Evolutionary conservation across 1,284 basidiomycete genomes (phyloP), one percentile per base, ranked within the genome.

Genomic region (Moniliella sp.): DNA sequence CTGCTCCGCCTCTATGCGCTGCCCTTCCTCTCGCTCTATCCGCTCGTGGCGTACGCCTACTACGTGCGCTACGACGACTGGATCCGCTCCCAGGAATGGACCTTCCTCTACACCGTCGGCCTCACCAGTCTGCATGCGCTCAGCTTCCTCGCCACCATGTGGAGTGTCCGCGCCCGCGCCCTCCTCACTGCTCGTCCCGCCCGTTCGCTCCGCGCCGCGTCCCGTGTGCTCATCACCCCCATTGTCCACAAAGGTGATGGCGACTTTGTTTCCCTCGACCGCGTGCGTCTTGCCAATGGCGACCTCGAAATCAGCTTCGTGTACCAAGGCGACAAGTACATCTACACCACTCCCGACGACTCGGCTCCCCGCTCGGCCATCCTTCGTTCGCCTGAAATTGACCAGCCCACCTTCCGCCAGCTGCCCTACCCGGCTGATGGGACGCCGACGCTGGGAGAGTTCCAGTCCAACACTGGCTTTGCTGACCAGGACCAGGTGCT

Each of bases 291-390:
- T 14, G 33, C 43, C 27, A 37, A 46, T 30, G 35, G 50, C 25
- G 43, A 45, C 25, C 23, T 25, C 18, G 31, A 72, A 74, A 79
- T 78, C 60, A 79, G 76, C 11, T 94, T 99, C 69, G 77, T 70
- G 61, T 97, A 94, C 62, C 86, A 97, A 63, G 75, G 79, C 34
- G 88, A 99, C 65, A 84, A 81, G 30, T 97, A 93, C 61, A 72
- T 81, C 34, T 72, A 78, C 29, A 66, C 71, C 27, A 66, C 69
- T 9, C 55, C 55, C 4, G 52, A 58, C 34, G 34, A 48, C 4
- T 36, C 37, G n/a, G 54, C 56, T 14, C 35, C 50, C 3, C 30
- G 43, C 14, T 47, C 50, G 15, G 43, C 46, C 25, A 46, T 57
- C 31, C 45, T 44, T 13, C 33, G 41, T 18, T 57, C 56, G 27